These are phyloP conservation scores for Acanthamoeba divionensis DNA, from an alignment of 208 protist species.

Conservation along the genomic window DNA sequence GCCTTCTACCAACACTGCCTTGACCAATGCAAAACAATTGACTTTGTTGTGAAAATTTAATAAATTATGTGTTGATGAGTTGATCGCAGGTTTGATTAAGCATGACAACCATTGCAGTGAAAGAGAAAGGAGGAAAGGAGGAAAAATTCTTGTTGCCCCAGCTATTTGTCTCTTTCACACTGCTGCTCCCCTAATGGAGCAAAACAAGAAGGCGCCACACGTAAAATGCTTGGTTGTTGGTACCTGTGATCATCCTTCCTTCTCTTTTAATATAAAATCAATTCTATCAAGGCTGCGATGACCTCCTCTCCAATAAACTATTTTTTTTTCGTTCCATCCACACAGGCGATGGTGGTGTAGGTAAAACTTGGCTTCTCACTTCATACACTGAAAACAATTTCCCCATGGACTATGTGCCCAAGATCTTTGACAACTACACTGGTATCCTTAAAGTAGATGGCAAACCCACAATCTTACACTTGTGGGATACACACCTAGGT, in stretches of 20 bases:
- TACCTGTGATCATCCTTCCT: not conserved
- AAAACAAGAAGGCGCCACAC: slow-evolving; percentile 28
- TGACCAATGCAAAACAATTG: too few relatives aligned
- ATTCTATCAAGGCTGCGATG: not conserved
- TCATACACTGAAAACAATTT: slow-evolving; percentile 53
- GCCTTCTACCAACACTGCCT: too few relatives aligned
- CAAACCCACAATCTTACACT: slow-evolving; percentile 70
- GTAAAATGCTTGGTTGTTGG: slow-evolving; percentile 49
- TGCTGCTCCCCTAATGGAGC: too few relatives aligned
- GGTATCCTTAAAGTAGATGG: slow-evolving; percentile 76
- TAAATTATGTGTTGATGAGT: too few relatives aligned
- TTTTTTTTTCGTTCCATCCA: not conserved
- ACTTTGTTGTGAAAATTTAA: too few relatives aligned
- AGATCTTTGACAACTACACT: slow-evolving; percentile 85
- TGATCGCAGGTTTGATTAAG: too few relatives aligned
- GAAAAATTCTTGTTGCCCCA: too few relatives aligned
- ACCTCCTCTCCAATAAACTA: too few relatives aligned
- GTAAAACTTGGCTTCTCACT: slow-evolving; percentile 46
- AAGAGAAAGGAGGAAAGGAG: too few relatives aligned
- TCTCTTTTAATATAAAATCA: too few relatives aligned
- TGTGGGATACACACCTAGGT: slow-evolving; percentile 73
- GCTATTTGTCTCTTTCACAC: too few relatives aligned
- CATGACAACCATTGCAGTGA: too few relatives aligned
- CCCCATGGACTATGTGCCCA: slow-evolving; percentile 29
- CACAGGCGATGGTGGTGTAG: slow-evolving; percentile 17